Conservation (phyloP, 768 basidiomycete genomes). For the Leccinellum luteum region DNA sequence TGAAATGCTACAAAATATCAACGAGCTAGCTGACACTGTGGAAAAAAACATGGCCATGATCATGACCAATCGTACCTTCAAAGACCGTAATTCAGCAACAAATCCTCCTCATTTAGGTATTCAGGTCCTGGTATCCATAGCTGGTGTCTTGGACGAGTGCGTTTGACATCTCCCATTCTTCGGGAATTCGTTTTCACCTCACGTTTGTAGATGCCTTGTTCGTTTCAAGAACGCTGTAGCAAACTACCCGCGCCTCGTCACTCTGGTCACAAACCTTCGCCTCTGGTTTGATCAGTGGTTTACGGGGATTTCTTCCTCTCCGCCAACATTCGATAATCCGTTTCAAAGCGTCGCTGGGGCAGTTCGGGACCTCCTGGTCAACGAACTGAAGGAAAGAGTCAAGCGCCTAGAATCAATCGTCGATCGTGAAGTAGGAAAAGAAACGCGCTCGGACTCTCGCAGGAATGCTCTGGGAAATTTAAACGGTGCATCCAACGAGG, state of each 20-base stretch:
- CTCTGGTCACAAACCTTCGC: constrained; percentile 41
- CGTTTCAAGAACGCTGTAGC: constrained; percentile 57
- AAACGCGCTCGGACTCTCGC: constrained; percentile 22
- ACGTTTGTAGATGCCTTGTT: constrained; percentile 43
- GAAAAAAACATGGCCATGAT: constrained; percentile 38
- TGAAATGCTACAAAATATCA: constrained; percentile 45
- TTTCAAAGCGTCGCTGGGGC: constrained; percentile 29
- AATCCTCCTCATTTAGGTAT: constrained; percentile 31
- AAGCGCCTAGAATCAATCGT: constrained; percentile 42
- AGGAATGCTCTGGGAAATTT: background rate
- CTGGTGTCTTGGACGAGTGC: constrained; percentile 52
- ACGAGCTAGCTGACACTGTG: constrained; percentile 39
- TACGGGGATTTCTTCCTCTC: constrained; percentile 33
- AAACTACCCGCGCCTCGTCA: constrained; percentile 42
- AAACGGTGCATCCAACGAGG: constrained; percentile 25
- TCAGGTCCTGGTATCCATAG: constrained; percentile 45
- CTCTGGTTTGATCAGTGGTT: constrained; percentile 51
- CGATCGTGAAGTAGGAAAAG: constrained; percentile 45
- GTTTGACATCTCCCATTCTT: constrained; percentile 13
- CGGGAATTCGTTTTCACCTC: constrained; percentile 15
- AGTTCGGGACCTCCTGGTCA: constrained; percentile 38
- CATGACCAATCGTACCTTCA: constrained; percentile 32
- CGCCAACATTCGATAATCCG: constrained; percentile 46
- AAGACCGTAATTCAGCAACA: constrained; percentile 19
- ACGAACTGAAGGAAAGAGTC: constrained; percentile 31